Conservation (phyloP, 202 grass and related monocot species). For the Carex sylvatica region DNA sequence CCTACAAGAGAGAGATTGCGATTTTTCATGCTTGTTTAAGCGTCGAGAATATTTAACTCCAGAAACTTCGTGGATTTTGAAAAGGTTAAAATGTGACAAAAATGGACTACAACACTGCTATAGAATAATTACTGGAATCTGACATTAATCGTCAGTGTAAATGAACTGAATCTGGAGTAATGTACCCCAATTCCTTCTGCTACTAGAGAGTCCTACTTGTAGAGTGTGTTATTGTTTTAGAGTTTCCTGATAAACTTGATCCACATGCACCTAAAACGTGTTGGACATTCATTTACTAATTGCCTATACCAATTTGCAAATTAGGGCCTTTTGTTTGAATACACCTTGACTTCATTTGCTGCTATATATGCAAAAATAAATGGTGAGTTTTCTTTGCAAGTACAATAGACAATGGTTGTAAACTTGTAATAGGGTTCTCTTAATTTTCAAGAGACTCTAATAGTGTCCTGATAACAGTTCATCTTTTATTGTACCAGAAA, state of each 20-base stretch:
- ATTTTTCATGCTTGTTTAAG: too few relatives aligned
- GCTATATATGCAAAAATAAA: neutral
- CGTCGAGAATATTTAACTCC: too few relatives aligned
- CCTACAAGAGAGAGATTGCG: too few relatives aligned
- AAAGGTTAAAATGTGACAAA: neutral
- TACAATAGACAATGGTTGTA: conserved; percentile 3
- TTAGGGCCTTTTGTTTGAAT: neutral
- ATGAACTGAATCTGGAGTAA: neutral
- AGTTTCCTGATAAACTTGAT: too few relatives aligned
- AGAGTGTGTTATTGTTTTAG: neutral
- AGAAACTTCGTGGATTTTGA: neutral
- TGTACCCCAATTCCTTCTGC: neutral
- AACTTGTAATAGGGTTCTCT: neutral
- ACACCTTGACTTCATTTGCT: neutral
- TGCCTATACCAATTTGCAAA: neutral
- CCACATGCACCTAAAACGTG: too few relatives aligned
- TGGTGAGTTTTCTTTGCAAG: neutral
- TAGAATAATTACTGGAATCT: neutral
- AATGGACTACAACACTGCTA: neutral
- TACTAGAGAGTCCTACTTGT: neutral
- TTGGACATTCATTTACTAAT: neutral
- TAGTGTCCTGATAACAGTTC: neutral
- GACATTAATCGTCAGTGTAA: neutral
- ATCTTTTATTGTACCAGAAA: conserved; percentile 25
- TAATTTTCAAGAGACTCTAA: neutral